Evolutionary conservation across 139 green algal species (phyloP), one percentile per base, ranked within the genome.

Genomic region (Micractinium sp.): DNA sequence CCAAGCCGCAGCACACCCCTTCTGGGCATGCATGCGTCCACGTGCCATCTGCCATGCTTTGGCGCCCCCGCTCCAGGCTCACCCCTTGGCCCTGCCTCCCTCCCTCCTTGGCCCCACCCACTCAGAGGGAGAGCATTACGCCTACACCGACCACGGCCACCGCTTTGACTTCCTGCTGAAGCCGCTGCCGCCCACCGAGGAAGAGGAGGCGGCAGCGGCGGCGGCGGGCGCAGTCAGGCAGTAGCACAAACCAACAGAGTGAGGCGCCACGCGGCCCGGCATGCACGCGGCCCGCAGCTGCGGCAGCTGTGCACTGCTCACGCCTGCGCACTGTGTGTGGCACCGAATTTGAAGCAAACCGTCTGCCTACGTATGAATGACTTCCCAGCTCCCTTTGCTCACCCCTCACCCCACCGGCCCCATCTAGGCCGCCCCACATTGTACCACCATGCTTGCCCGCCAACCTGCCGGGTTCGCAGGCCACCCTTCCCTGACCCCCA

Each of bases 151-250:
- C 38, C 63, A 35, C 36, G 83, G 83, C 27, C 83, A 87, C 83
- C 41, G 47, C 13, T 78, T 87, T 27, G 67, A 78, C 38, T 87
- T 81, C 66, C 67, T 87, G 33, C 63, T 87, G 15, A 81, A 81
- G 38, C 83, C 83, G 35, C 83, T 87, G 66, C 83, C 83, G 36
- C 83, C 83, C 27, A 87, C 83, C 13, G 83, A 87, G 66, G 83
- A 87, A 0, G 83, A 87, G 38, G 83, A 87, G 67, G 83, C 23
- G 36, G 36, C 5, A 35, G 33, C 74, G 47, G 47, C 9, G 47
- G 47, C 47, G 47, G 7, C 47, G 47, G 47, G 47, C 7, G 47
- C 47, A 9, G 9, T 56, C 47, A 77, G 71, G 77, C 77, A 31
- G 71, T 77, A 77, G 25, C 47, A 56, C 47, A 56, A 9, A 16